Conservation (phyloP, 805 yeast species). For the Starmerella etchellsii region DNA sequence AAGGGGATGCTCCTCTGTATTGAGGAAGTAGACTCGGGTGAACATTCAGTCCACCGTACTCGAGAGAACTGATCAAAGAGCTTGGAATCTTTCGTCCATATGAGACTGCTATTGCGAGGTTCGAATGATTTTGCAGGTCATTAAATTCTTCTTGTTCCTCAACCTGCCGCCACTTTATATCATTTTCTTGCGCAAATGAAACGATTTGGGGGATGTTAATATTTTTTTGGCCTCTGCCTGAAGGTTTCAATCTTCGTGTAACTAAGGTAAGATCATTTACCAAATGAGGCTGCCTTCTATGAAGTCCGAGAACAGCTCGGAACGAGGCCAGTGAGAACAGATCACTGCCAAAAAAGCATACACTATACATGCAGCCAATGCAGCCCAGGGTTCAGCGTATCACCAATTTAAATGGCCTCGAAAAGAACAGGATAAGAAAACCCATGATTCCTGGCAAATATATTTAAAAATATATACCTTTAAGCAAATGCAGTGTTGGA, state of each 20-base stretch:
- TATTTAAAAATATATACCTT: too few relatives aligned
- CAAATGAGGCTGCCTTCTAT: conserved; percentile 5
- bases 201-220: conserved; percentile 16
- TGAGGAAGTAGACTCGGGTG: conserved; percentile 84
- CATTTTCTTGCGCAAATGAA: conserved; percentile 10
- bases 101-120: conserved; percentile 80
- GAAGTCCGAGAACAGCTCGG: conserved; percentile 8
- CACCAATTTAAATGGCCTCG: too few relatives aligned
- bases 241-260: conserved; percentile 16
- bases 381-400: too few relatives aligned
- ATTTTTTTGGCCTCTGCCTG: conserved; percentile 20
- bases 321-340: conserved; percentile 17
- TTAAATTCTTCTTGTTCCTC: conserved; percentile 15
- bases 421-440: too few relatives aligned
- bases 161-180: conserved; percentile 13
- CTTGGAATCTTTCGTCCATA: conserved; percentile 74
- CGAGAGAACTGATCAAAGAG: conserved; percentile 35
- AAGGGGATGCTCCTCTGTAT: conserved; percentile 78
- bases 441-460: too few relatives aligned
- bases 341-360: conserved; percentile 22
- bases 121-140: conserved; percentile 14
- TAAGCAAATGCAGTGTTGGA: too few relatives aligned
- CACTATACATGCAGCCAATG: conserved; percentile 12
- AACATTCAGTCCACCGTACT: conserved; percentile 68
- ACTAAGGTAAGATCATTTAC: conserved; percentile 7